Evolutionary conservation across 345 rosid genomes (phyloP), one percentile per base, ranked within the genome.

Genomic region (Combretum micranthum): DNA sequence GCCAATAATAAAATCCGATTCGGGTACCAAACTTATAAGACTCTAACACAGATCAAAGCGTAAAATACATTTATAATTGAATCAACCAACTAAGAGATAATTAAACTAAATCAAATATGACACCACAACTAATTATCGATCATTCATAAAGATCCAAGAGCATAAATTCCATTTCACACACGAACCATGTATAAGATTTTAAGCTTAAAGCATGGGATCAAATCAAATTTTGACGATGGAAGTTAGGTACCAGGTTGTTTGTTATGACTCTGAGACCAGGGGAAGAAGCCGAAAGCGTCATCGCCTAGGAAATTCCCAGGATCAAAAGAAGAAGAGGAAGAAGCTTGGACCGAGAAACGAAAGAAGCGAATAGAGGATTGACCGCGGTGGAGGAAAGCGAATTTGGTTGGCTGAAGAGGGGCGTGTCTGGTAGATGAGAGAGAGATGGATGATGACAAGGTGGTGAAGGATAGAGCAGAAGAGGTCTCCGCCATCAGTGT

Each of bases 221-320:
- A 32, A 32, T 32, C 39, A 32, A n/a, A 32, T 32, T 25, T 32
- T 32, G 39, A 32, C 39, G 9, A 4, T 2, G 19, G 14, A 47
- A 8, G 25, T 11, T 45, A 19, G 21, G 42, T 59, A 87, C 88
- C 91, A 32, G 39, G 39, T 32, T 32, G 39, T 32, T 32, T 32
- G 68, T 65, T 66, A 2, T 85, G 69, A 15, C 75, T 70, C 57
- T 72, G 70, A 51, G 82, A 73, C 98, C 89, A 87, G 0, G 96
- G 96, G 70, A 82, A 83, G 78, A 72, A 77, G 46, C 79, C 77
- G 59, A 77, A 81, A 20, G 85, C 60, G 50, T 89, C 90, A 14
- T 85, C 86, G 46, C 77, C 90, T 64, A 67, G 64, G 76, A 68
- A 81, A 64, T 66, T 59, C 25, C 75, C 71, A 49, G 72, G 70